Evolutionary conservation across 495 filamentous ascomycete species (phyloP).

Genomic region (Penicillium malachiteum): DNA sequence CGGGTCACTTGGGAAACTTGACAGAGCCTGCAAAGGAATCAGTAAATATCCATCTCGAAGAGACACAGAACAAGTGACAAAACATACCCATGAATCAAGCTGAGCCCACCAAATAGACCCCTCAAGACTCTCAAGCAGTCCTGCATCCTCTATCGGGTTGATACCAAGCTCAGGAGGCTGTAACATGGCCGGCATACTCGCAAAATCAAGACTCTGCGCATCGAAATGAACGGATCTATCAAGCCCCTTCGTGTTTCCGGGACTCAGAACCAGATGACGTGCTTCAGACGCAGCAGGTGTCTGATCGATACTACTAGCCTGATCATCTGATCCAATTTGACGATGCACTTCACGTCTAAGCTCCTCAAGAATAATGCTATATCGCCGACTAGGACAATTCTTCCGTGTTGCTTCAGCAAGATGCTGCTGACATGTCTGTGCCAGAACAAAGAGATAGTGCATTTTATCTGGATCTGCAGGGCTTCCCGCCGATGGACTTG

Average conservation of each 20-base stretch:
- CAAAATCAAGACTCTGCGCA: constrained; percentile 16
- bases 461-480: constrained; percentile 23
- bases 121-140: constrained; percentile 27
- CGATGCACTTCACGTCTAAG: constrained; percentile 42
- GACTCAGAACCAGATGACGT: constrained; percentile 4
- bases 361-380: constrained; percentile 51
- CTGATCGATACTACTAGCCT: constrained; percentile 1
- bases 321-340: constrained; percentile 29
- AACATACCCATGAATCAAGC: constrained; percentile 33
- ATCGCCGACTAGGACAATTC: constrained; percentile 53
- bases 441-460: constrained; percentile 38
- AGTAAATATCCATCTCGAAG: not conserved
- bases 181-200: constrained; percentile 12
- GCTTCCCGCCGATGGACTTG: constrained; percentile 21
- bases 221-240: constrained; percentile 14
- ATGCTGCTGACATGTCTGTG: constrained; percentile 47
- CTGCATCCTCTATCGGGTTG: constrained; percentile 23
- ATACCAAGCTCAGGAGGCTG: constrained; percentile 21
- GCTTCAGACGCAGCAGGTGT: constrained; percentile 6
- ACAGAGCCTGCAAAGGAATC: constrained; percentile 19
- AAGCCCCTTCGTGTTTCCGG: not conserved
- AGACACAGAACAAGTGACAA: not conserved
- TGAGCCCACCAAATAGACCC: constrained; percentile 33
- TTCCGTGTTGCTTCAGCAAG: constrained; percentile 48
- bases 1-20: constrained; percentile 24